Conservation (phyloP, 768 basidiomycete species). For the Naganishia antarctica region DNA sequence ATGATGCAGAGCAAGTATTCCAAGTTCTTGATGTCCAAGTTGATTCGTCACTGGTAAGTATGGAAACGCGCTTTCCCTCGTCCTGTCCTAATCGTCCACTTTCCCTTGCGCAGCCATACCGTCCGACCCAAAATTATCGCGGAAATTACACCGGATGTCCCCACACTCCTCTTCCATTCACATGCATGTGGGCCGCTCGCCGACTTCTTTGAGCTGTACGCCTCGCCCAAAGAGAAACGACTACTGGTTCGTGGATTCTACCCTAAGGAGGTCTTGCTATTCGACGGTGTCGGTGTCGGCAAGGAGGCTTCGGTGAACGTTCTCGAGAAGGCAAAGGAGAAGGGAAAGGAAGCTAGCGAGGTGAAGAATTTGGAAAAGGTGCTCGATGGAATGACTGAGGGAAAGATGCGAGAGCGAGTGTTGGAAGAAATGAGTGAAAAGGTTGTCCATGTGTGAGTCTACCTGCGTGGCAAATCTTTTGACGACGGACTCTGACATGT, state of each 20-base stretch:
- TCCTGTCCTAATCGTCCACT: not conserved
- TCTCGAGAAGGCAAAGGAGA: slow-evolving; percentile 47
- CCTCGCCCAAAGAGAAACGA: slow-evolving; percentile 76
- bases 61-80: not conserved
- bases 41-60: slow-evolving; percentile 41
- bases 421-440: slow-evolving; percentile 68
- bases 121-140: slow-evolving; percentile 70
- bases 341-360: slow-evolving; percentile 45
- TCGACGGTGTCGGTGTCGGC: slow-evolving; percentile 53
- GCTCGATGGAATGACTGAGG: slow-evolving; percentile 60
- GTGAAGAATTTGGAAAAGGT: slow-evolving; percentile 59
- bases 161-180: slow-evolving; percentile 73
- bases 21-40: slow-evolving; percentile 54
- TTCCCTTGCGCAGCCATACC: slow-evolving; percentile 56
- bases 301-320: slow-evolving; percentile 55
- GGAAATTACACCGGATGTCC: slow-evolving; percentile 71
- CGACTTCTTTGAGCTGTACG: slow-evolving; percentile 81
- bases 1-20: slow-evolving; percentile 84
- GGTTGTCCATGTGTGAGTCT: slow-evolving; percentile 65
- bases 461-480: not conserved
- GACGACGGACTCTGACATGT: not conserved
- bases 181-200: slow-evolving; percentile 79
- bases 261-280: slow-evolving; percentile 77
- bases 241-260: slow-evolving; percentile 81
- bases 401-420: slow-evolving; percentile 61